Percentiles rank a stretch among this genome's conserved stretches.
Evolutionary conservation across 306 rosid species (phyloP).

Genomic region (Casuarina glauca): DNA sequence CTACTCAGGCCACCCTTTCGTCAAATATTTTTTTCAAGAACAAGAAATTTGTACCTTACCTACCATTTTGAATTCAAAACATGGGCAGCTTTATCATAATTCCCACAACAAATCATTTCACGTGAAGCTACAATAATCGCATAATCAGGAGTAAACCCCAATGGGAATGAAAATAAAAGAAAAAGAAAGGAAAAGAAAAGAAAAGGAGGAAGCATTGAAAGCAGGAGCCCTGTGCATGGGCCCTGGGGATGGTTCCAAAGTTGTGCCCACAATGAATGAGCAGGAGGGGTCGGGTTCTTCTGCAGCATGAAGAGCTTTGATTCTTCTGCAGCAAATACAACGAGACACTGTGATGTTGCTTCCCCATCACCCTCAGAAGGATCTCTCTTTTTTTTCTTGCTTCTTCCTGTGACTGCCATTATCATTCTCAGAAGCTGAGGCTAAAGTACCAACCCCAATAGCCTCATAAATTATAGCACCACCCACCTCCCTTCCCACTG

Average conservation of each 20-base stretch:
- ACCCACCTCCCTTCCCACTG: constrained; percentile 46
- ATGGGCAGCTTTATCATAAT: no score
- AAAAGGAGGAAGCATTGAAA: background rate
- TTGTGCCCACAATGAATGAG: constrained; percentile 47
- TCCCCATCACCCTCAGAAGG: constrained; percentile 28
- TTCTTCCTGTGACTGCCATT: constrained; percentile 49
- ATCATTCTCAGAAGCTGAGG: constrained; percentile 34
- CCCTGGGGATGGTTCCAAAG: constrained; percentile 30
- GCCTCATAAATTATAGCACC: constrained; percentile 48
- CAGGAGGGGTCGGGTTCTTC: constrained; percentile 27
- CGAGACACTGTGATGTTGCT: constrained; percentile 42
- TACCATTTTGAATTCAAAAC: no score
- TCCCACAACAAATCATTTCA: no score
- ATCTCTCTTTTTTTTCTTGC: constrained; percentile 24
- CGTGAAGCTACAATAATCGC: no score
- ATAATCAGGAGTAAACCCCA: no score
- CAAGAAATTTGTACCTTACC: background rate
- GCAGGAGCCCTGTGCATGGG: constrained; percentile 20
- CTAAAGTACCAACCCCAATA: constrained; percentile 30
- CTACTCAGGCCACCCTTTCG: background rate
- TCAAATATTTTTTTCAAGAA: no score
- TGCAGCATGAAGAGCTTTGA: constrained; percentile 36
- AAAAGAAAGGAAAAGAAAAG: no score
- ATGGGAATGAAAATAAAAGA: no score
- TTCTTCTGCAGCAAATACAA: constrained; percentile 42